phyloP scores from a whole-genome alignment of 371 early-diverging fungal species.

The Apophysomyces trapeziformis region DNA sequence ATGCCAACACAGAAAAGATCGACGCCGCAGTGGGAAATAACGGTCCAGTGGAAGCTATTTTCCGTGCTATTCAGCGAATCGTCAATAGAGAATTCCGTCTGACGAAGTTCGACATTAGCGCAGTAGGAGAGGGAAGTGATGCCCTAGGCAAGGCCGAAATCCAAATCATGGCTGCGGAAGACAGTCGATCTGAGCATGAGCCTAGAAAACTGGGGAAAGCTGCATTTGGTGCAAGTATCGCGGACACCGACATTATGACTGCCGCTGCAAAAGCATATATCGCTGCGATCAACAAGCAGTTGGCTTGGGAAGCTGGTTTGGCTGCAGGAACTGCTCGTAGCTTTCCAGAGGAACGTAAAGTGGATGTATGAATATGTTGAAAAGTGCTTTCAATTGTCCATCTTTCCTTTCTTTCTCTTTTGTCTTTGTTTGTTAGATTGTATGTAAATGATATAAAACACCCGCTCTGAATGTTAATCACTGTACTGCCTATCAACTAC shows the following conservation, averaged over 20 bases:
- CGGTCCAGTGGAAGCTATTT: slow-evolving; percentile 88
- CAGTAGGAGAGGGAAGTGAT: slow-evolving; percentile 87
- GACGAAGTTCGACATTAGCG: slow-evolving; percentile 80
- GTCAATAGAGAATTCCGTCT: slow-evolving; percentile 65
- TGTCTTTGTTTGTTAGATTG: too few relatives aligned
- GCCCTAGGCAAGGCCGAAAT: slow-evolving; percentile 86
- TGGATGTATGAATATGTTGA: slow-evolving; percentile 36
- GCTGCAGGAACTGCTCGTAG: slow-evolving; percentile 38
- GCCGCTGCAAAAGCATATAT: slow-evolving; percentile 89
- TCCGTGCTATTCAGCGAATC: slow-evolving; percentile 81
- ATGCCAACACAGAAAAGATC: slow-evolving; percentile 40
- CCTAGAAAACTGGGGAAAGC: slow-evolving; percentile 27
- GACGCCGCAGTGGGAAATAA: slow-evolving; percentile 82
- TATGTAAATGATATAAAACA: too few relatives aligned
- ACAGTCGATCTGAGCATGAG: slow-evolving; percentile 14
- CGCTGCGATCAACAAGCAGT: slow-evolving; percentile 79
- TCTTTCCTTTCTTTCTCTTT: too few relatives aligned
- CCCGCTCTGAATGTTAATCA: too few relatives aligned
- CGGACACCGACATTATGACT: slow-evolving; percentile 82
- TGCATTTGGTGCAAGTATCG: slow-evolving; percentile 71
- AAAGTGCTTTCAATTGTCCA: too few relatives aligned
- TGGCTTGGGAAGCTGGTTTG: slow-evolving; percentile 45
- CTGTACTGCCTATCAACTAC: too few relatives aligned
- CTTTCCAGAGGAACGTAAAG: slow-evolving; percentile 47
- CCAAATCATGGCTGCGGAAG: slow-evolving; percentile 57